Evolutionary conservation across 208 protist species (phyloP), one percentile per base, ranked within the genome.

Genomic region (Wallacemonas rigidus): DNA sequence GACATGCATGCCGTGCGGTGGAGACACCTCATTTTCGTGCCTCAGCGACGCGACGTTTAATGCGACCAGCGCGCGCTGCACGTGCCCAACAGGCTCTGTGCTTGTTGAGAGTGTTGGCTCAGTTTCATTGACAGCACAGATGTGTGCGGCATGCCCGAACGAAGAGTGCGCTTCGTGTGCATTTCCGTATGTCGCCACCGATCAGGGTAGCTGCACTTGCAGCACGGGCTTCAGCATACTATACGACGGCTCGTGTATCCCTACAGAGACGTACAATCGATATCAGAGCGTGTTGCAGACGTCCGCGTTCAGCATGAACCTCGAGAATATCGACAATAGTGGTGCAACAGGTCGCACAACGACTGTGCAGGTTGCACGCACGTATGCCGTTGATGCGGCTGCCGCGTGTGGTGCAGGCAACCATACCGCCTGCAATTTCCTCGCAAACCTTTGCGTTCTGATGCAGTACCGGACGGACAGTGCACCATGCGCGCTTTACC

Each of bases 381-480:
- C 67, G 3, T 81, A 85, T 67, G 57, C 81, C 35, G 63, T 91
- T 11, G 82, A 71, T n/a, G 68, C 81, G 9, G 84, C 86, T 7
- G 70, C 82, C 36, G 60, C 77, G 51, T 96, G 92, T 72, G 38
- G 17, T 1, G 65, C 53, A 35, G 84, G 86, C 14, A 87, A 86
- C 57, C 50, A 39, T 47, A 85, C 77, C 0, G 81, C 81, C 26
- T 96, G 92, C 70, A 78, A 92, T 56, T 63, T 84, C 53, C 77
- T 96, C 35, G 76, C 78, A 0, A 96, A 96, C 48, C 51, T 96
- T 53, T 96, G 92, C 68, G 88, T 92, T 2, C 53, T 91, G 14
- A 85, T 87, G 84, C 39, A 76, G 17, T 94, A 94, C 71, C 45
- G 89, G 17, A 11, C 41, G 35, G 61, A 71, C 2, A 58, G 86